These are phyloP conservation scores for Schoenoplectus tabernaemontani DNA, from an alignment of 202 grass and related monocot genomes.

Conservation along the genomic window DNA sequence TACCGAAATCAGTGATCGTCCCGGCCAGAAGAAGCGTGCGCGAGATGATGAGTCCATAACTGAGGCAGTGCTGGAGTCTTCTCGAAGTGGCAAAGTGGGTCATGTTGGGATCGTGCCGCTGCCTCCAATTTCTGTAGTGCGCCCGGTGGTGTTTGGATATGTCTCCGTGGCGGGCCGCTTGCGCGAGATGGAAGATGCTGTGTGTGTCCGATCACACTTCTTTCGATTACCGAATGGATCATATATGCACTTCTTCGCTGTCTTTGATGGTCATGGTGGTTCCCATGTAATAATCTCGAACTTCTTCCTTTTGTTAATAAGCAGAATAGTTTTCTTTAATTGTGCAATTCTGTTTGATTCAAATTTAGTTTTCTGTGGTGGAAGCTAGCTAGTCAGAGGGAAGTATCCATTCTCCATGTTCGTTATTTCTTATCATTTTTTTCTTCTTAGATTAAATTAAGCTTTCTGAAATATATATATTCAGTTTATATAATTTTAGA, in stretches of 20 bases:
- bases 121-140: not conserved
- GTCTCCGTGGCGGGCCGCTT: conserved; percentile 37
- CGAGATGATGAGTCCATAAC: not conserved
- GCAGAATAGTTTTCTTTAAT: not conserved
- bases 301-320: not conserved
- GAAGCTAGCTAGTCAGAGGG: not conserved
- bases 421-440: not conserved
- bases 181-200: conserved; percentile 63
- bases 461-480: not conserved
- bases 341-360: not conserved
- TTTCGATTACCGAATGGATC: conserved; percentile 35
- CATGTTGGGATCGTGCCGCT: not conserved
- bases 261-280: conserved; percentile 79
- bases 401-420: not conserved
- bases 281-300: conserved; percentile 31
- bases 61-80: not conserved
- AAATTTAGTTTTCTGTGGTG: not conserved
- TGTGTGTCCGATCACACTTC: conserved; percentile 39
- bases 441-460: not conserved
- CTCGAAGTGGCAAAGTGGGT: not conserved
- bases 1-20: not conserved
- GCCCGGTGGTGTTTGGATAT: conserved; percentile 41
- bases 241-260: conserved; percentile 56
- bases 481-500: not conserved
- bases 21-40: not conserved